Evolutionary conservation across 129 eudicot species (phyloP), one percentile per base, ranked within the genome.

Genomic region (Flaveria sonorensis): DNA sequence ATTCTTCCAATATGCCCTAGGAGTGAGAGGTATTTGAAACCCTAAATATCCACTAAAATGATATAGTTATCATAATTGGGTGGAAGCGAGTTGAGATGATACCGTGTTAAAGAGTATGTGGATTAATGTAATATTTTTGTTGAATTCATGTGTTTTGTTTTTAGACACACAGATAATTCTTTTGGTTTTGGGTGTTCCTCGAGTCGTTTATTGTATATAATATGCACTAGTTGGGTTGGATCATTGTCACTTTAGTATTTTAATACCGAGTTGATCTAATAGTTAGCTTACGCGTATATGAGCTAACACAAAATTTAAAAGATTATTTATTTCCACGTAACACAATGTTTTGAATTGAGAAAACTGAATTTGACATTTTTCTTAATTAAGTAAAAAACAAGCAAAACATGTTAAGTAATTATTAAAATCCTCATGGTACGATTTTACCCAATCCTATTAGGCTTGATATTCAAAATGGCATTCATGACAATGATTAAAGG

Each of bases 391-490:
- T 8, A 57, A 19, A 20, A 20, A 56, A 19, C 4, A 19, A 57
- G 10, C 30, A 21, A 57, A 19, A 20, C 64, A 57, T 57, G 30
- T 57, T 21, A 57, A 21, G 64, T 57, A 11, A 57, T 20, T 57
- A 11, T 21, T 20, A 21, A 57, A 20, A 3, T 21, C 10, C 10
- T 57, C 32, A 21, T 21, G 16, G 36, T 57, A 20, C 23, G 3
- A 21, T 2, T 57, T 57, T 21, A 57, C 30, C 36, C 0, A 20
- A 57, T 55, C 24, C 7, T 57, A n/a, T 8, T 57, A 9, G 64
- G 64, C 64, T 21, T 57, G 36, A 57, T 57, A 57, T 57, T 57
- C 64, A 57, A 57, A 57, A 57, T 57, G 14, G 7, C 32, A 21
- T 21, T 57, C 64, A 57, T 57, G 64, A 21, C 16, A 57, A 57